phyloP scores from a whole-genome alignment of 495 filamentous ascomycete species.

The Tuber borchii region DNA sequence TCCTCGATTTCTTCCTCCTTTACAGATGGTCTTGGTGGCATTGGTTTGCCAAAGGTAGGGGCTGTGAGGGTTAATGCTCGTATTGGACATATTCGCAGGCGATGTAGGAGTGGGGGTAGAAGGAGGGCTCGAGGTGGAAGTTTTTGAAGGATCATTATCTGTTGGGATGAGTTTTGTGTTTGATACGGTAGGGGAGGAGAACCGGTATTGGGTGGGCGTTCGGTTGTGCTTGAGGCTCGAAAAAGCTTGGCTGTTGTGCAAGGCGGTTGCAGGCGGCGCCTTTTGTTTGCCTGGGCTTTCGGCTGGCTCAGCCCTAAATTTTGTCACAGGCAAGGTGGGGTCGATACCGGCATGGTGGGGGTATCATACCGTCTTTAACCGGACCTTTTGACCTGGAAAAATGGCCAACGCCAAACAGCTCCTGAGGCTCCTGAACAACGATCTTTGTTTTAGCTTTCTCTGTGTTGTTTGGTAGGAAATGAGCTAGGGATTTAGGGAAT shows the following conservation, averaged over 20 bases:
- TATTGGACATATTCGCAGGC: neutral
- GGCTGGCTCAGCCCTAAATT: neutral
- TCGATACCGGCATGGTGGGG: too few relatives aligned
- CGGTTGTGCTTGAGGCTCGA: neutral
- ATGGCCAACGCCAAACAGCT: too few relatives aligned
- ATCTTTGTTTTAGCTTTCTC: too few relatives aligned
- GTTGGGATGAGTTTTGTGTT: neutral
- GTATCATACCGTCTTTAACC: too few relatives aligned
- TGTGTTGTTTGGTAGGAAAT: too few relatives aligned
- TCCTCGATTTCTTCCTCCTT: conserved; percentile 72
- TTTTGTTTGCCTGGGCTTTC: neutral
- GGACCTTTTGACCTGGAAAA: too few relatives aligned
- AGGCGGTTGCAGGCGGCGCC: neutral
- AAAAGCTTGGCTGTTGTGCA: conserved; percentile 1
- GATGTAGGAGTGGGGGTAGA: neutral
- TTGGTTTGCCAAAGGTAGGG: conserved; percentile 45
- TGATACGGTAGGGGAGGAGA: neutral
- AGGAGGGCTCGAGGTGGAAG: neutral
- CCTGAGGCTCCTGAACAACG: too few relatives aligned
- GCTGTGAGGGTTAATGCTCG: neutral
- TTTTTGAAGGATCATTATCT: neutral
- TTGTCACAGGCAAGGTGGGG: neutral
- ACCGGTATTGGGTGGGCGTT: neutral
- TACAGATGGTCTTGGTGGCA: conserved; percentile 69
- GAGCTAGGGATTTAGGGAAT: too few relatives aligned